These are phyloP conservation scores for Luffa aegyptiaca DNA, from an alignment of 306 rosid species.

Conservation along the genomic window DNA sequence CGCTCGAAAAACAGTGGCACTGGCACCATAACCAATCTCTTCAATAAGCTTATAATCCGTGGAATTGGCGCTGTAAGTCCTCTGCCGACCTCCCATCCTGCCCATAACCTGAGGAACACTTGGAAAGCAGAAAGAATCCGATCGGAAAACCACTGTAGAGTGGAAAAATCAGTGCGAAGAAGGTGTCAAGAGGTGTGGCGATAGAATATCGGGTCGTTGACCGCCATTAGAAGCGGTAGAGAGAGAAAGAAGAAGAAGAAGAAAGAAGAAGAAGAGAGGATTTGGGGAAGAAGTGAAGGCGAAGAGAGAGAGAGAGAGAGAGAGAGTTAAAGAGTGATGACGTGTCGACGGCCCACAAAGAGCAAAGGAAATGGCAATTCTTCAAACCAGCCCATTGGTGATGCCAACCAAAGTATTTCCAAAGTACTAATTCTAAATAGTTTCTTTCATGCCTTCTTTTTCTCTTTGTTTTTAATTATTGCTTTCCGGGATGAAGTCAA, in stretches of 20 bases:
- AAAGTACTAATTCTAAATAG: neutral
- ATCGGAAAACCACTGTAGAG: neutral
- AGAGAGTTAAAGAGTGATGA: neutral
- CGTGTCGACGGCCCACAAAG: neutral
- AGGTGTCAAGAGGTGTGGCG: neutral
- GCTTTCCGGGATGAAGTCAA: too few relatives aligned
- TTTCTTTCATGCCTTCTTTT: neutral
- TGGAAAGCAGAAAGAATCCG: neutral
- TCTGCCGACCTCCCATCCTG: conserved; percentile 41
- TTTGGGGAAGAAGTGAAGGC: neutral
- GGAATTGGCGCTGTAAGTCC: conserved; percentile 43
- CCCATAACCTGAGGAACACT: conserved; percentile 15
- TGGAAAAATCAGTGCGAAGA: neutral
- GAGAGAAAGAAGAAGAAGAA: neutral
- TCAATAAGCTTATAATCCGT: conserved; percentile 82
- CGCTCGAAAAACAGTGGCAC: conserved; percentile 87
- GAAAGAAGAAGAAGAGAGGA: neutral
- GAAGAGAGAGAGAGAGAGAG: neutral
- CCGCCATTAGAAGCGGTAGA: conserved; percentile 30
- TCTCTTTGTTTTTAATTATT: too few relatives aligned
- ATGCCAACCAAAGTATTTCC: neutral
- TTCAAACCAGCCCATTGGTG: conserved; percentile 4
- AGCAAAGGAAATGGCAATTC: neutral
- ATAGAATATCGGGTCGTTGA: conserved; percentile 32
- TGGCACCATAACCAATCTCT: conserved; percentile 94